Conservation (phyloP, 345 rosid genomes). For the Xanthoceras sorbifolium region DNA sequence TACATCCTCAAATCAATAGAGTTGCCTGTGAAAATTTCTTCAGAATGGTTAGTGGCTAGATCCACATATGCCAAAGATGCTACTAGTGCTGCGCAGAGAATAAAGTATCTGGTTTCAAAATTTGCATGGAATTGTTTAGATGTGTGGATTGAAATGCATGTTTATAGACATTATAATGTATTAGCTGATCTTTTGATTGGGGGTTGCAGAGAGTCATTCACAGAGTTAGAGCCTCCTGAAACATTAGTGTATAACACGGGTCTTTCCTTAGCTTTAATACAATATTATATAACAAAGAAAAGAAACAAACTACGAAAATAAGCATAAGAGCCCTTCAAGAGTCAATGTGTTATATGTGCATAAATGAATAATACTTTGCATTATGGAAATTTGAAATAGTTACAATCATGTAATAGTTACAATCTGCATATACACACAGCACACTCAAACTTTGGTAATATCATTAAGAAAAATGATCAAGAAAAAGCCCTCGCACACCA, state of each 20-base stretch:
- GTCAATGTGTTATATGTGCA: neutral
- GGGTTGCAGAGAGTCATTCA: neutral
- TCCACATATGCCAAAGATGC: too few species aligned
- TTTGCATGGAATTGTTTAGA: neutral
- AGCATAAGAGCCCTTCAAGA: neutral
- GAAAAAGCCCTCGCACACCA: neutral
- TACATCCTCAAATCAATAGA: neutral
- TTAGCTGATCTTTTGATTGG: neutral
- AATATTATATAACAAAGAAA: neutral
- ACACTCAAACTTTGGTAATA: slow-evolving; percentile 9
- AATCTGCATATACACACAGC: slow-evolving; percentile 14
- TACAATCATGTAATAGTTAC: neutral
- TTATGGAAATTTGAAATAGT: neutral
- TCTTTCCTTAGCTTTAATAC: neutral
- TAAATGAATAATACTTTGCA: neutral
- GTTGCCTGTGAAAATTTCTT: neutral
- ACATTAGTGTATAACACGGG: neutral
- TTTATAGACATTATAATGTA: neutral
- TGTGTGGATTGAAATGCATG: neutral
- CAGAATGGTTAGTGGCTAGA: neutral
- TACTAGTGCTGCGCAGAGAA: neutral
- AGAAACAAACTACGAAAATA: neutral
- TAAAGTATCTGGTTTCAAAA: too few species aligned
- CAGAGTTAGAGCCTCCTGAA: neutral
- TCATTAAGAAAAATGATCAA: neutral